Evolutionary conservation across 331 rosid genomes (phyloP).

Genomic region (Quercus tomentella): DNA sequence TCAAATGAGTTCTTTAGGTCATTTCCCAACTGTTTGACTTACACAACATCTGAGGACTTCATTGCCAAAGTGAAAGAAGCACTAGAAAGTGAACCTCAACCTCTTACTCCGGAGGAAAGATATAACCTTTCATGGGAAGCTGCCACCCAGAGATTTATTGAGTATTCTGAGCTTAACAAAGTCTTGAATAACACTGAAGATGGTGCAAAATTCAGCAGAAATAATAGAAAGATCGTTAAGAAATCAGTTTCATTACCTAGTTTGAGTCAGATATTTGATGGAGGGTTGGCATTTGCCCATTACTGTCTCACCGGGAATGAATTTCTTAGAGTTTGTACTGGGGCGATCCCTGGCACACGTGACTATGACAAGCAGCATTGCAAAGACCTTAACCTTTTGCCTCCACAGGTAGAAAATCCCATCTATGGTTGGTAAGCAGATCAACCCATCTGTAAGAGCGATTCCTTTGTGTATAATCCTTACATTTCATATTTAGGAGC

Average conservation of each 20-base stretch:
- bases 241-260: conserved; percentile 61
- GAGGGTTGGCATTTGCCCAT: conserved; percentile 96
- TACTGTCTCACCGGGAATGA: conserved; percentile 89
- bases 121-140: conserved; percentile 96
- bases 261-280: conserved; percentile 62
- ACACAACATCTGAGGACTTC: conserved; percentile 81
- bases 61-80: conserved; percentile 90
- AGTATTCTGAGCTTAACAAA: conserved; percentile 73
- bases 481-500: conserved; percentile 33
- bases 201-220: conserved; percentile 18
- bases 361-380: conserved; percentile 85
- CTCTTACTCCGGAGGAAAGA: conserved; percentile 86
- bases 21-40: conserved; percentile 91
- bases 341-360: conserved; percentile 91
- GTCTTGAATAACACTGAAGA: conserved; percentile 42
- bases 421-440: conserved; percentile 79
- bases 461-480: conserved; percentile 23
- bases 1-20: conserved; percentile 90
- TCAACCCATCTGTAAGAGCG: conserved; percentile 6
- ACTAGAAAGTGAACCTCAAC: conserved; percentile 70
- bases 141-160: conserved; percentile 90
- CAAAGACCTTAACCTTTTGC: conserved; percentile 75
- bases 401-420: conserved; percentile 88
- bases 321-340: conserved; percentile 74
- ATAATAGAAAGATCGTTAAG: conserved; percentile 25